Evolutionary conservation across 257 asterid genomes (phyloP), one percentile per base, ranked within the genome.

Genomic region (Solanum microdontum): DNA sequence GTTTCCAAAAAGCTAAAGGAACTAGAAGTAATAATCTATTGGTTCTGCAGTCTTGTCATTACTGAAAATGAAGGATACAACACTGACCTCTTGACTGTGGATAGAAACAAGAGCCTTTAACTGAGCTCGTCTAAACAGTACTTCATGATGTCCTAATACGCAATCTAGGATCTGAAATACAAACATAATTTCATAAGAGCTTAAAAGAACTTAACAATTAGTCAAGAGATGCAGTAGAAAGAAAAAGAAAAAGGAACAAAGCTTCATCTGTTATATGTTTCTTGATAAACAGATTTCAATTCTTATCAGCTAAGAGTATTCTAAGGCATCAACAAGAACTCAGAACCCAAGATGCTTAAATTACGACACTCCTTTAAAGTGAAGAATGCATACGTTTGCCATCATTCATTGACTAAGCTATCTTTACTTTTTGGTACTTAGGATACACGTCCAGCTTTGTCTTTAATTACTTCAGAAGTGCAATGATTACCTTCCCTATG

Each of bases 31-130:
- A 45, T 72, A 72, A 37, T 24, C 48, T 37, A 75, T 51, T 37
- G 58, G 55, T 23, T 37, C 83, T 36, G 21, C 58, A 75, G 2
- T 75, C 55, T 11, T 37, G 12, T 75, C 51, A 13, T 19, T 75
- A 37, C 83, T 23, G 33, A 39, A 37, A 75, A 39, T 37, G 23
- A 75, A 75, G 58, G 55, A 75, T 75, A 75, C 58, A 58, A 73
- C 26, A 43, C 83, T 19, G 86, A 95, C 99, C 99, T 96, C 99
- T 89, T 90, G 92, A 90, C 98, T 43, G 88, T 97, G 99, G 91
- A 96, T 97, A 73, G 99, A 95, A 90, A 97, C 99, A 69, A 97
- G 95, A 88, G 96, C 99, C 92, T 97, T 97, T 91, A 96, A 90
- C 92, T 97, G 99, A 87, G 98, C 98, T 86, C 98, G 95, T 92